These are phyloP conservation scores for Fagus sylvatica DNA, from an alignment of 306 rosid species.

Conservation along the genomic window DNA sequence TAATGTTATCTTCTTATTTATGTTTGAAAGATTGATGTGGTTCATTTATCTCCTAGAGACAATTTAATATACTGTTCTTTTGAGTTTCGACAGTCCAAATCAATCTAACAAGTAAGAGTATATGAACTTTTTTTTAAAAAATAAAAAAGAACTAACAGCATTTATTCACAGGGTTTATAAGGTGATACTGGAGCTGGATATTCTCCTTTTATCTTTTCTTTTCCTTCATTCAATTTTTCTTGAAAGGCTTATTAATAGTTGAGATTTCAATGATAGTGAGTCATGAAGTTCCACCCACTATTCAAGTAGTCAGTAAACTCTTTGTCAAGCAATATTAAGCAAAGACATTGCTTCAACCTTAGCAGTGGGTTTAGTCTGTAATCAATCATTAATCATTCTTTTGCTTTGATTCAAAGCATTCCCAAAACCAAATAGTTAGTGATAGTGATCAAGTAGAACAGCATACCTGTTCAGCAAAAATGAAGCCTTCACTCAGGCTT, in stretches of 20 bases:
- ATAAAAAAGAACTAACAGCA: too few species aligned
- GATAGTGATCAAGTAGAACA: constrained; percentile 19
- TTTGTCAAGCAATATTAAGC: constrained; percentile 32
- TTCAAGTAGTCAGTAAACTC: constrained; percentile 26
- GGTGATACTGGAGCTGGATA: not conserved
- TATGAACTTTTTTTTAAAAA: too few species aligned
- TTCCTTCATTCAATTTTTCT: not conserved
- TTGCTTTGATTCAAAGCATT: constrained; percentile 48
- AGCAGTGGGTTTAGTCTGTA: constrained; percentile 34
- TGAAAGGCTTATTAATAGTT: constrained; percentile 3
- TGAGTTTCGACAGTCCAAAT: not conserved
- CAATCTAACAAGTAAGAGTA: not conserved
- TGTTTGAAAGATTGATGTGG: too few species aligned
- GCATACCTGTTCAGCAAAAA: constrained; percentile 9
- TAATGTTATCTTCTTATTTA: too few species aligned
- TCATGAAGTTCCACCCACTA: constrained; percentile 26
- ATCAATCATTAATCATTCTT: constrained; percentile 29
- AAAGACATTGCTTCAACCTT: constrained; percentile 37
- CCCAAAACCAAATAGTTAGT: not conserved
- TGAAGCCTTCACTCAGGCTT: not conserved
- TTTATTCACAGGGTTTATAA: not conserved
- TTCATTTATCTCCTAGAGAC: too few species aligned
- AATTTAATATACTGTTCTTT: too few species aligned
- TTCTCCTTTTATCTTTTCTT: not conserved
- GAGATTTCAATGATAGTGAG: constrained; percentile 31